Percentiles rank a stretch among this genome's conserved stretches.
Evolutionary conservation across 2,329 filamentous ascomycete genomes (phyloP).

Genomic region (Sporothrix inflata): DNA sequence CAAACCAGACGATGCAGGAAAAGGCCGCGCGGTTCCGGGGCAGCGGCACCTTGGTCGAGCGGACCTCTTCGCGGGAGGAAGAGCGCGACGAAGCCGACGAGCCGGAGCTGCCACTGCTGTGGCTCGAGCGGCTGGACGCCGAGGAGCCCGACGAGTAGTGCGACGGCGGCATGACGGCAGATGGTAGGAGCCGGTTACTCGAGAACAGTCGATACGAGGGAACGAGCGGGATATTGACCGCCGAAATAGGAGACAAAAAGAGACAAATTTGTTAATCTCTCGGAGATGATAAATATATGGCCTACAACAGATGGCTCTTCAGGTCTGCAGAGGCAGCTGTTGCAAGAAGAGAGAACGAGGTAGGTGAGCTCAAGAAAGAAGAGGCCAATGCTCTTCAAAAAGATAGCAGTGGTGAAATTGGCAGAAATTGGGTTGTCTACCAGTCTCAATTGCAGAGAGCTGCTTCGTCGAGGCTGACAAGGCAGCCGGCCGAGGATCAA

Average conservation of each 20-base stretch:
- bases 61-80: neutral
- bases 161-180: neutral
- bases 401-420: neutral
- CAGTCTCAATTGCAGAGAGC: neutral
- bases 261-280: neutral
- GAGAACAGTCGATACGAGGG: neutral
- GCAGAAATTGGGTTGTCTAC: neutral
- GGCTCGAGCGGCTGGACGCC: conserved; percentile 3
- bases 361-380: neutral
- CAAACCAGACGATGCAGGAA: conserved; percentile 24
- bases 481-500: neutral
- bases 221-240: neutral
- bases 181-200: neutral
- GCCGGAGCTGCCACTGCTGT: conserved; percentile 7
- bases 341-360: too few species aligned
- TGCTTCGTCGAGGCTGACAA: conserved; percentile 5
- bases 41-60: conserved; percentile 12
- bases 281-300: too few species aligned
- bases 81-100: conserved; percentile 16
- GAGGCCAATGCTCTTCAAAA: neutral
- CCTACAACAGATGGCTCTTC: neutral
- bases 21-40: conserved; percentile 14
- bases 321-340: neutral
- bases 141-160: conserved; percentile 15
- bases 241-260: neutral